A percentile compares a stretch with the other conserved stretches of the same genome.
These are phyloP conservation scores for Nitzschia sp. DNA, from an alignment of 108 stramenopile species.

Conservation along the genomic window DNA sequence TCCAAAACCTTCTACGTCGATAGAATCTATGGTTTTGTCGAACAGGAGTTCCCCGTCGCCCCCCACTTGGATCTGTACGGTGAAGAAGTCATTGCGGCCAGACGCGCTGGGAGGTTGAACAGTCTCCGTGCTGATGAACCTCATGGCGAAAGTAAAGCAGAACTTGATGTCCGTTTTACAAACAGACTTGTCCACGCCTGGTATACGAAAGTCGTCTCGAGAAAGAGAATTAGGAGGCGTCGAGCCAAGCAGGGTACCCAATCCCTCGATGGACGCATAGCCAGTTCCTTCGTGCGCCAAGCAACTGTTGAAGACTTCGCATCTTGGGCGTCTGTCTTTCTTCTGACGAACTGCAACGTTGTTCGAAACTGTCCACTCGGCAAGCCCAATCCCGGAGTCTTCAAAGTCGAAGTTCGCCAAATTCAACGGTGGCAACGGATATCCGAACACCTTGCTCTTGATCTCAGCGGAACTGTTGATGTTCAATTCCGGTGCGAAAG, in stretches of 20 bases:
- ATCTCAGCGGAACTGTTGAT: neutral
- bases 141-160: slow-evolving; percentile 16
- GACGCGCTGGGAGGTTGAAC: neutral
- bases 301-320: neutral
- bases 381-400: slow-evolving; percentile 4
- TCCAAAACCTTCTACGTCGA: slow-evolving; percentile 11
- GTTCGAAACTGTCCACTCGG: neutral
- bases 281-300: slow-evolving; percentile 15
- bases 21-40: neutral
- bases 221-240: slow-evolving; percentile 5
- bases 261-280: neutral
- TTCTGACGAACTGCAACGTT: neutral
- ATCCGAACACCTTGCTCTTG: neutral
- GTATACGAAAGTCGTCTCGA: slow-evolving; percentile 5
- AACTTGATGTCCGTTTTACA: neutral
- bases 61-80: slow-evolving; percentile 4
- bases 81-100: slow-evolving; percentile 12
- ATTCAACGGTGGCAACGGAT: slow-evolving; percentile 8
- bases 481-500: neutral
- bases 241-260: neutral
- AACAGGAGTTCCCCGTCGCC: slow-evolving; percentile 10
- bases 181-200: neutral
- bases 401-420: slow-evolving; percentile 9
- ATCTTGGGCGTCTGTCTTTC: neutral
- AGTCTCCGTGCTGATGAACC: slow-evolving; percentile 14